A percentile compares a stretch with the other conserved stretches of the same genome.
Conservation (phyloP, 345 rosid species). For the Arabis hirsuta region DNA sequence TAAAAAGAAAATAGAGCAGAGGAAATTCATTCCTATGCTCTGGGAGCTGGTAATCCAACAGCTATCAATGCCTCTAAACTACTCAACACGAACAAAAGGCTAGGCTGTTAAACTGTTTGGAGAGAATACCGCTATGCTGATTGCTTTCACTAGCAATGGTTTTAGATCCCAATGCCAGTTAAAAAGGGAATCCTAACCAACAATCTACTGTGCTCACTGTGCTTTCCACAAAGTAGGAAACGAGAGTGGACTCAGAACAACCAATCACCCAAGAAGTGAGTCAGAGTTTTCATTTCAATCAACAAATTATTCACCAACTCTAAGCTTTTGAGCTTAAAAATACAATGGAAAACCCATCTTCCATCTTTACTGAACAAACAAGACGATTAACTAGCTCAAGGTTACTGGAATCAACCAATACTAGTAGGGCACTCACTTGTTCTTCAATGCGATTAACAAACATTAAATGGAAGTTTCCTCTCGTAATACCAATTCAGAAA, state of each 20-base stretch:
- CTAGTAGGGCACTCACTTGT: not conserved
- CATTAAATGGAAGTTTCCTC: not conserved
- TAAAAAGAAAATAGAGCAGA: not conserved
- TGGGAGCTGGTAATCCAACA: constrained; percentile 15
- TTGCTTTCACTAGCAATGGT: not conserved
- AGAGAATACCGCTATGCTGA: constrained; percentile 5
- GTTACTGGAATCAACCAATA: not conserved
- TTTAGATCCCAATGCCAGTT: constrained; percentile 5
- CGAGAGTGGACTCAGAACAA: not conserved
- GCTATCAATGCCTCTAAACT: constrained; percentile 10
- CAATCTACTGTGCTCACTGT: not conserved
- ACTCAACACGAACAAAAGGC: constrained; percentile 20
- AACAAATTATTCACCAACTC: not conserved
- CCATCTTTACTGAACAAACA: not conserved
- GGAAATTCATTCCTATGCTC: constrained; percentile 4
- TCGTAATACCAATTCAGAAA: too few relatives aligned
- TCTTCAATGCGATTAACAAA: not conserved
- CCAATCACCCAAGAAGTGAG: constrained; percentile 11
- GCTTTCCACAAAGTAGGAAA: constrained; percentile 6
- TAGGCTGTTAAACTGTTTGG: not conserved
- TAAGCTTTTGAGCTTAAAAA: not conserved
- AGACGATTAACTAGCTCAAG: too few relatives aligned
- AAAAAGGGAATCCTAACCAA: not conserved
- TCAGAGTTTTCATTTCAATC: not conserved
- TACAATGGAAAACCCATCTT: not conserved